Base-by-base conservation (phyloP, 1,139 yeast genomes). In the Williopsis jadinii region DNA sequence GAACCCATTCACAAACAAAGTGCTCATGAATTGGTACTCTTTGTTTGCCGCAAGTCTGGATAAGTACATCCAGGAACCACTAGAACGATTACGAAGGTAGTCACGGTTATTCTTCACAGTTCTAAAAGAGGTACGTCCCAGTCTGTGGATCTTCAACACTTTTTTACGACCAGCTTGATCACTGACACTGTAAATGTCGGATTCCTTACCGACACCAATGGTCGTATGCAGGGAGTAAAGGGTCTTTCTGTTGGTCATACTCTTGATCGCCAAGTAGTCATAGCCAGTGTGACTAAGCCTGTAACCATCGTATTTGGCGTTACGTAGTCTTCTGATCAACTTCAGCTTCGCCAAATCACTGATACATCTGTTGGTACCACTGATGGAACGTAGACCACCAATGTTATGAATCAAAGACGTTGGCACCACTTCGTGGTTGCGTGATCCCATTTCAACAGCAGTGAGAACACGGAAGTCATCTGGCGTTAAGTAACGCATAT, bases 141-240 rank as follows among this genome's bases (percentile, higher is more conserved):
- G 70, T 52, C 98, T 73, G 63, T 90, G 97, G 37, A 92, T 83
- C 63, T 92, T 92, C 58, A 94, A 62, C 11, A 90, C 96, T 54
- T 75, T 75, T 46, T 77, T 76, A 12, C 59, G 60, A 1, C 95
- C 95, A 26, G 71, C 59, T 10, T 73, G 67, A 55, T 84, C 92
- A 44, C 84, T 80, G 1, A 85, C 90, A n/a, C 92, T 75, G 60
- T 83, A 88, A 55, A 92, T 90, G 64, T 92, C 98, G 4, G 97
- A 87, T 61, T 92, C 98, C 60, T 92, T 92, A 56, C 98, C 98
- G 39, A 94, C 95, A 43, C 98, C 98, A 54, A 92, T 88, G 24
- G 84, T 86, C 35, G 82, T 73, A 13, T 96, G 97, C 11, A 92
- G 77, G 2, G 94, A 83, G 54, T 81, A 80, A 9, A 92, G 61